phyloP scores from a whole-genome alignment of 2,329 filamentous ascomycete genomes.

The Drechmeria coniospora region DNA sequence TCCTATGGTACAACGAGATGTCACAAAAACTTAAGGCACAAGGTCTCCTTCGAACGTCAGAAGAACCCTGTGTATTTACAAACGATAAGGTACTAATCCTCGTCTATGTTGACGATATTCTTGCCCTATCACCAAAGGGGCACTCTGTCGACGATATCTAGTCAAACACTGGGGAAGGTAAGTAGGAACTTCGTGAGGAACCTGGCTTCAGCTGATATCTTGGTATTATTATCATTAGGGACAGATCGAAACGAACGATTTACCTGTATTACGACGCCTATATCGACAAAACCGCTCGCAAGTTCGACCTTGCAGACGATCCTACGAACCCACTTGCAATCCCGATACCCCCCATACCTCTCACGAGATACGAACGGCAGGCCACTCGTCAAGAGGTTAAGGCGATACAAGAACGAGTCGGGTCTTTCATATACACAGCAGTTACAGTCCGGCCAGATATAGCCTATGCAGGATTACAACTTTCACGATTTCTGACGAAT shows the following conservation, averaged over 20 bases:
- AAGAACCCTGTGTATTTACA: background rate
- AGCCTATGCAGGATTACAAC: background rate
- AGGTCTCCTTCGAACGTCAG: background rate
- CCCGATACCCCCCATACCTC: background rate
- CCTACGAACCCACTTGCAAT: too few relatives aligned
- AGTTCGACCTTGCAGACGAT: background rate
- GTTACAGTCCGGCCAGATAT: background rate
- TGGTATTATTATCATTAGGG: constrained; percentile 1
- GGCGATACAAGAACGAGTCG: too few relatives aligned
- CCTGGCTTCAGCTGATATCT: constrained; percentile 1
- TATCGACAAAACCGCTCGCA: constrained; percentile 1
- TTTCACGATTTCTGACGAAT: background rate
- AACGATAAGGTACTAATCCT: background rate
- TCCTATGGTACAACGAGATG: constrained; percentile 1
- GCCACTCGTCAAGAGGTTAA: background rate
- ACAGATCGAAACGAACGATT: background rate
- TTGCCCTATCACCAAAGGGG: background rate
- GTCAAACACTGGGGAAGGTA: background rate
- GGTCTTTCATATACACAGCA: too few relatives aligned
- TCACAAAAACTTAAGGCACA: background rate
- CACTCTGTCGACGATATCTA: background rate
- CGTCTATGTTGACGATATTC: background rate
- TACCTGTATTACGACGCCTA: constrained; percentile 1
- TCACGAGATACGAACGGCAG: background rate
- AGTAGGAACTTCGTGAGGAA: constrained; percentile 1